Base-by-base conservation (phyloP, 441 rosid species). In the Euphorbia neoarborescens region DNA sequence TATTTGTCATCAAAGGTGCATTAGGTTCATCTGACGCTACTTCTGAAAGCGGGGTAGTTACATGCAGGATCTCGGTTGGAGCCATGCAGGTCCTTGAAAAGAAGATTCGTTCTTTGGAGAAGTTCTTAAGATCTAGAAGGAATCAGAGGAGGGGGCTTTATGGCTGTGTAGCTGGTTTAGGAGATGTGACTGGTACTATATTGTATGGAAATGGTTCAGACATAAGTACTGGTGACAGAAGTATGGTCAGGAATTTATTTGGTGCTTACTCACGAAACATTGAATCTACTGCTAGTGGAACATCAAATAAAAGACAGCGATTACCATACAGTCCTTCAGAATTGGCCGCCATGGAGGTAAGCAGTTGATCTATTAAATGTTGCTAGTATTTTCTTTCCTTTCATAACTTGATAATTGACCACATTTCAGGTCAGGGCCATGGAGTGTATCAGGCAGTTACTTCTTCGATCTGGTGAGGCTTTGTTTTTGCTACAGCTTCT, bases 401-500 rank as follows among this genome's bases (percentile, higher is more conserved):
- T 72, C 37, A 19, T 54, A 60, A 66, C 73, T 68, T 66, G 65
- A 22, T 35, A 17, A 12, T 61, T 13, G 70, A 11, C 62, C 44
- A 7, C 74, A 51, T 75, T 75, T 63, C 88, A 94, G 99, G 97
- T 92, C 71, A 86, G 96, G 81, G 93, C 97, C 15, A 92, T 88
- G 99, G 99, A 94, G 77, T 92, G 98, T 72, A 84, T 94, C 70
- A 84, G 99, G 70, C 99, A 94, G 76, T 79, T 92, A 86, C 93
- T 94, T 84, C 92, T 88, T 80, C 83, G 99, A 88, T 94, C 97
- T 72, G 92, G 94, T 64, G 99, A 94, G 84, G 97, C 99, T 57
- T 82, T 92, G 64, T 94, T 88, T 87, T 80, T 94, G 81, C 87
- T 92, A 72, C 96, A 88, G 79, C 93, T 94, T 78, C 89, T 90